Conservation (phyloP, 140 eudicot species). For the Flaveria floridana region DNA sequence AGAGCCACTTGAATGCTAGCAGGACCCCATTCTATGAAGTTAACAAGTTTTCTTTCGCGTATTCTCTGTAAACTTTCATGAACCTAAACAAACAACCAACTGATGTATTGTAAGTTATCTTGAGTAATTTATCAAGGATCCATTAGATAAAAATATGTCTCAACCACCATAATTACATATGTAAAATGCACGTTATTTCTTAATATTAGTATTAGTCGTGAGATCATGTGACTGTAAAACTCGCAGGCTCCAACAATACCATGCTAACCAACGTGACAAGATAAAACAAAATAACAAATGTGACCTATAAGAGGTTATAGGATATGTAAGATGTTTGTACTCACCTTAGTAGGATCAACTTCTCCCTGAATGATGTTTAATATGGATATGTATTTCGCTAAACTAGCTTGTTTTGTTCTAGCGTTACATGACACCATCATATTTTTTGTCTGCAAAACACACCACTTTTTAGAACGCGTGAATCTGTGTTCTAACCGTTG, state of each 20-base stretch:
- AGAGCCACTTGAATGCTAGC: constrained; percentile 95
- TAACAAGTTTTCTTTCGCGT: constrained; percentile 75
- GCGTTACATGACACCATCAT: constrained; percentile 87
- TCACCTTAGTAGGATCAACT: constrained; percentile 92
- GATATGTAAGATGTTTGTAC: background rate
- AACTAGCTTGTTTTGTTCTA: constrained; percentile 84
- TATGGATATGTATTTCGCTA: constrained; percentile 83
- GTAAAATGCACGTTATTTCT: no score
- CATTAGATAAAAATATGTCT: background rate
- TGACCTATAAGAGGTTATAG: background rate
- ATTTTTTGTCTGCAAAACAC: constrained; percentile 67
- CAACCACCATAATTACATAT: background rate
- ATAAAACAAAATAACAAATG: background rate
- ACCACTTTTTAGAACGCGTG: constrained; percentile 21
- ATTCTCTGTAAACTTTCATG: constrained; percentile 78
- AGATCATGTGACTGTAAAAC: background rate
- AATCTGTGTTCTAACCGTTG: background rate
- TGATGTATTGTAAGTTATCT: background rate
- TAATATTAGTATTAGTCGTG: background rate
- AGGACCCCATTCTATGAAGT: constrained; percentile 81
- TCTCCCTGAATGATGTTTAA: constrained; percentile 89
- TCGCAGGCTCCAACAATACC: background rate
- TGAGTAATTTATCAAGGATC: no score
- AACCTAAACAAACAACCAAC: constrained; percentile 42
- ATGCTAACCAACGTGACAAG: background rate